Evolutionary conservation across 441 rosid genomes (phyloP).

Genomic region (Daphne laureola): DNA sequence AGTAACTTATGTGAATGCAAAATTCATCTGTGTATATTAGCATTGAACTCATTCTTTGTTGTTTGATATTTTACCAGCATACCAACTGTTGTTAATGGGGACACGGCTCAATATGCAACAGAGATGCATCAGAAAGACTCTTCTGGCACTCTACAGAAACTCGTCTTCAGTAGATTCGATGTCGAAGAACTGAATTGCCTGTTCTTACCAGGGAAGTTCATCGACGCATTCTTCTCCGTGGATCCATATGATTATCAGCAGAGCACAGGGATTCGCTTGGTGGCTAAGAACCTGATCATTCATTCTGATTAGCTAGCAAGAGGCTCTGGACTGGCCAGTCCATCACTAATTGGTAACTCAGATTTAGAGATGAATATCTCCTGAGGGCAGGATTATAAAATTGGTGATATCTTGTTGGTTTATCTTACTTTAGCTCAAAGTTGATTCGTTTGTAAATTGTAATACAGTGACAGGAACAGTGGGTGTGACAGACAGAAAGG

Average conservation of each 20-base stretch:
- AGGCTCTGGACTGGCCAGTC: background rate
- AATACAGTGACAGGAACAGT: too few relatives aligned
- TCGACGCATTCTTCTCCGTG: slow-evolving; percentile 56
- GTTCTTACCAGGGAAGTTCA: slow-evolving; percentile 33
- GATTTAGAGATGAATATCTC: slow-evolving; percentile 1
- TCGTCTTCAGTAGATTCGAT: slow-evolving; percentile 38
- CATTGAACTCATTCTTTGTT: slow-evolving; percentile 7
- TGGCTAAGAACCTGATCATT: slow-evolving; percentile 52
- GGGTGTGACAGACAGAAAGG: too few relatives aligned
- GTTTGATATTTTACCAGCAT: slow-evolving; percentile 35
- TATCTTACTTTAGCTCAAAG: background rate
- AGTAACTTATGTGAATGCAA: background rate
- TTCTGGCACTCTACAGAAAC: slow-evolving; percentile 42
- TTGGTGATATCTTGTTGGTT: background rate
- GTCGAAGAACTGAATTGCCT: slow-evolving; percentile 38
- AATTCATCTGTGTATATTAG: background rate
- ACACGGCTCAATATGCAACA: slow-evolving; percentile 37
- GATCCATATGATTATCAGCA: slow-evolving; percentile 68
- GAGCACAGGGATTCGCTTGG: slow-evolving; percentile 67
- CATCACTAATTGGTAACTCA: slow-evolving; percentile 4
- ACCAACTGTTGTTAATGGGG: slow-evolving; percentile 33
- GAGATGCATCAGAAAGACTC: slow-evolving; percentile 61
- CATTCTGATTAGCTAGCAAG: slow-evolving; percentile 18
- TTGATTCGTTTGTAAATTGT: too few relatives aligned
- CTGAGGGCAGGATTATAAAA: too few relatives aligned